Evolutionary conservation across 768 basidiomycete genomes (phyloP).

Genomic region (Boletellus ananas): DNA sequence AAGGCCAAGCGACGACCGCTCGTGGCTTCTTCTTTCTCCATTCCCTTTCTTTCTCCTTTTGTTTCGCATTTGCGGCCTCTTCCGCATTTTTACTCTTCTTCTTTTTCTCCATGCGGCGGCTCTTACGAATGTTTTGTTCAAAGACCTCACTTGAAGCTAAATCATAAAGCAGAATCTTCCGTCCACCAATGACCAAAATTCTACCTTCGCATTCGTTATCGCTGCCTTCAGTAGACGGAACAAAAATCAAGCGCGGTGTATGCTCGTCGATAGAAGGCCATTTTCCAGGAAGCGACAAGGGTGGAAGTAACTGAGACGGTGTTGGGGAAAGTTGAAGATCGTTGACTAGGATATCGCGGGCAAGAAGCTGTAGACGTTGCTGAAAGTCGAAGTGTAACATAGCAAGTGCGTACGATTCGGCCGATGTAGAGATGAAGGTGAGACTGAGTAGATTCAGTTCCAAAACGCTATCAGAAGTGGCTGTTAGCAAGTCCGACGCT

Average conservation of each 20-base stretch:
- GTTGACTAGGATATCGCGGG: conserved; percentile 50
- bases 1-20: conserved; percentile 68
- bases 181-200: conserved; percentile 66
- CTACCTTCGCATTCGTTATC: conserved; percentile 52
- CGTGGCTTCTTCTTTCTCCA: conserved; percentile 50
- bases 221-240: conserved; percentile 25
- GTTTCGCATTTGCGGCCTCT: conserved; percentile 44
- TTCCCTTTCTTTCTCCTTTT: conserved; percentile 57
- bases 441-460: conserved; percentile 69
- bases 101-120: conserved; percentile 48
- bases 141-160: conserved; percentile 44
- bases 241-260: conserved; percentile 38
- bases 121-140: conserved; percentile 53
- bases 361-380: conserved; percentile 57
- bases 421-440: conserved; percentile 47
- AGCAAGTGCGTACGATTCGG: conserved; percentile 51
- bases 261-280: conserved; percentile 38
- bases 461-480: conserved; percentile 41
- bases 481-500: conserved; percentile 1
- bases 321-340: conserved; percentile 50
- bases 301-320: conserved; percentile 43
- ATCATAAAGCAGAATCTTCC: conserved; percentile 60
- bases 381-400: conserved; percentile 67
- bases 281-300: conserved; percentile 50
- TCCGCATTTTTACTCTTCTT: conserved; percentile 44